A percentile compares a stretch with the other conserved stretches of the same genome.
Conservation (phyloP, 2,329 filamentous ascomycete genomes). For the Herpotrichia juniperi region DNA sequence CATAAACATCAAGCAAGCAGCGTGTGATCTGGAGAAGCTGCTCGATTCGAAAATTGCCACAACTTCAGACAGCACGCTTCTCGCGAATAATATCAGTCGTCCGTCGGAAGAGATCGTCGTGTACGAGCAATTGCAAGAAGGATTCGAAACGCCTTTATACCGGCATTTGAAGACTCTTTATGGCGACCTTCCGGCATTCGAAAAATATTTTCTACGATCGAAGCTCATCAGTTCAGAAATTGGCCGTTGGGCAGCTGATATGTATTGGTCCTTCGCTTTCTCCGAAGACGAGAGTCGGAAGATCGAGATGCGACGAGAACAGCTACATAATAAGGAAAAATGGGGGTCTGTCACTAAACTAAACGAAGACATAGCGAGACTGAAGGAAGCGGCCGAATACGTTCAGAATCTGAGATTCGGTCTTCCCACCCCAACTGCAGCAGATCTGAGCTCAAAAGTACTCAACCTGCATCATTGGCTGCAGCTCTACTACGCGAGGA, state of each 20-base stretch:
- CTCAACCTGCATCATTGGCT: constrained; percentile 67
- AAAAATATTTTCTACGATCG: constrained; percentile 65
- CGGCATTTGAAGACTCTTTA: constrained; percentile 60
- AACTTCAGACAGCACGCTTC: constrained; percentile 64
- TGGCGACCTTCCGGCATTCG: constrained; percentile 59
- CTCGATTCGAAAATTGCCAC: constrained; percentile 87
- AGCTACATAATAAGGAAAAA: constrained; percentile 35
- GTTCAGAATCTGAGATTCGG: constrained; percentile 61
- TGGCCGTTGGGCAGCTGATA: constrained; percentile 84
- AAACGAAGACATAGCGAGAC: constrained; percentile 60
- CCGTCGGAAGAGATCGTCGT: constrained; percentile 65
- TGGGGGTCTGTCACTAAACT: constrained; percentile 45
- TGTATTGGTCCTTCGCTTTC: constrained; percentile 76
- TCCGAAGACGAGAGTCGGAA: constrained; percentile 66
- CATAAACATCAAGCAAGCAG: constrained; percentile 72
- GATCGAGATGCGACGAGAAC: constrained; percentile 63
- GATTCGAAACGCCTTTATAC: constrained; percentile 70
- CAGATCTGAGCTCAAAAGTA: constrained; percentile 75
- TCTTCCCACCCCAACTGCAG: constrained; percentile 42
- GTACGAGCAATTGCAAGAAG: constrained; percentile 59
- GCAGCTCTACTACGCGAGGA: constrained; percentile 64
- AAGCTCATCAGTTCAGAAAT: constrained; percentile 68
- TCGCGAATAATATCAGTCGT: constrained; percentile 64
- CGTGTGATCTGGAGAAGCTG: constrained; percentile 73
- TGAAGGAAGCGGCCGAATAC: constrained; percentile 64